Evolutionary conservation across 2,329 filamentous ascomycete genomes (phyloP).

Genomic region (Xylaria sp.): DNA sequence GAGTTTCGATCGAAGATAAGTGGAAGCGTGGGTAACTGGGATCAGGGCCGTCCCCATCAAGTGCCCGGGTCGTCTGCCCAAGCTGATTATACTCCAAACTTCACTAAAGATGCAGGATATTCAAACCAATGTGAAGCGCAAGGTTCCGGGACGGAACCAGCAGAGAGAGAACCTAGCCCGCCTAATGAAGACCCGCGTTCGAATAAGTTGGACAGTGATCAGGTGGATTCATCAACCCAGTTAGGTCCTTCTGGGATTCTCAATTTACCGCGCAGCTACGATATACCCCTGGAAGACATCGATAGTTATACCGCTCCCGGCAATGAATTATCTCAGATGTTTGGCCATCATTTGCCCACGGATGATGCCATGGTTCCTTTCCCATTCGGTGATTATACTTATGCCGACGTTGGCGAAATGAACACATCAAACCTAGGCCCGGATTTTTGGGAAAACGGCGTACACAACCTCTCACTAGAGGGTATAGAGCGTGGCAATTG

Average conservation of each 20-base stretch:
- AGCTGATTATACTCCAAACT: not conserved
- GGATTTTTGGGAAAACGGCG: not conserved
- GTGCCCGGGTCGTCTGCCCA: not conserved
- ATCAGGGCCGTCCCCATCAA: not conserved
- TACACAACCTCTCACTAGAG: too few species aligned
- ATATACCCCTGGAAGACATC: not conserved
- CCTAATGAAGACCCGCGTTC: not conserved
- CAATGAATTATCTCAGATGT: not conserved
- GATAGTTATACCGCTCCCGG: not conserved
- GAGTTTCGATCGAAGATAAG: not conserved
- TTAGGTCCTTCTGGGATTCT: not conserved
- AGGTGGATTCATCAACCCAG: not conserved
- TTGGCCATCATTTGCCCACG: not conserved
- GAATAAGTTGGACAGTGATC: not conserved
- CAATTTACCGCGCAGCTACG: not conserved
- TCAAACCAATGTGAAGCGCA: not conserved
- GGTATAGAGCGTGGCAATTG: too few species aligned
- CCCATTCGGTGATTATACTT: not conserved
- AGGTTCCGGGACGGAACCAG: not conserved
- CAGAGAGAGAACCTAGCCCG: not conserved
- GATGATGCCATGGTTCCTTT: too few species aligned
- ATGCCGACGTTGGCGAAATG: not conserved
- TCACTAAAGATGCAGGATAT: not conserved
- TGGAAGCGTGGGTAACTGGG: too few species aligned
- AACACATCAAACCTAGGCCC: not conserved